These are phyloP conservation scores for Trypanosoma grayi DNA, from an alignment of 208 protist genomes.

Conservation along the genomic window DNA sequence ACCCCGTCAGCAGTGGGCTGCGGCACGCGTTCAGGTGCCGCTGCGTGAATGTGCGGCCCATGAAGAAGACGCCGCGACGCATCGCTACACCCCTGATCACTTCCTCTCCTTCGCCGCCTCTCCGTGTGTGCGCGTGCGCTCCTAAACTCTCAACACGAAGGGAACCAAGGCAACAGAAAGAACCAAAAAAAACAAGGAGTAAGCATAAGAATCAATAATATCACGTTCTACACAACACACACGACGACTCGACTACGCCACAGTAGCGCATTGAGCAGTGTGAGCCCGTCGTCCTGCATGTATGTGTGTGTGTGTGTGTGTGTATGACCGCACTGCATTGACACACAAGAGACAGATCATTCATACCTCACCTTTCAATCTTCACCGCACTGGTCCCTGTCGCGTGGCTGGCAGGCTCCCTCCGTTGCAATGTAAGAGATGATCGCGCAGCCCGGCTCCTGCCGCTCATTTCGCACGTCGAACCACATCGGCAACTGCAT, in stretches of 20 bases:
- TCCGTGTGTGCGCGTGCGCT: neutral
- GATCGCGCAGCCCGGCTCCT: conserved; percentile 36
- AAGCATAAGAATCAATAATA: too few relatives aligned
- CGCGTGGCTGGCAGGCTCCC: neutral
- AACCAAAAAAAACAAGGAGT: too few relatives aligned
- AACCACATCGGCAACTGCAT: conserved; percentile 85
- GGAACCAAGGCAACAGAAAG: too few relatives aligned
- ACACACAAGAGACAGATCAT: too few relatives aligned
- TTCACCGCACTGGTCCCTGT: conserved; percentile 8
- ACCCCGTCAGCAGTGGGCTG: conserved; percentile 78
- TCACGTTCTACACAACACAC: too few relatives aligned
- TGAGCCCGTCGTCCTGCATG: too few relatives aligned
- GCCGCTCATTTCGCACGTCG: conserved; percentile 44
- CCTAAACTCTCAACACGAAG: neutral
- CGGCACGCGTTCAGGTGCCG: conserved; percentile 77
- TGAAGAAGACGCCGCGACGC: conserved; percentile 79
- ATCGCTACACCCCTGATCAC: conserved; percentile 25
- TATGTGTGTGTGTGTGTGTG: too few relatives aligned
- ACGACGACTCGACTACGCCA: too few relatives aligned
- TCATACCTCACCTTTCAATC: neutral
- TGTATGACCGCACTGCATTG: too few relatives aligned
- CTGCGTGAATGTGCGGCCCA: conserved; percentile 76
- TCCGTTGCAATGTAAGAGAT: conserved; percentile 79
- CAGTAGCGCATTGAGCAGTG: too few relatives aligned
- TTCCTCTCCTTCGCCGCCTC: neutral